Conservation (phyloP, 2,329 filamentous ascomycete species). For the Ophiosphaerella korrae region DNA sequence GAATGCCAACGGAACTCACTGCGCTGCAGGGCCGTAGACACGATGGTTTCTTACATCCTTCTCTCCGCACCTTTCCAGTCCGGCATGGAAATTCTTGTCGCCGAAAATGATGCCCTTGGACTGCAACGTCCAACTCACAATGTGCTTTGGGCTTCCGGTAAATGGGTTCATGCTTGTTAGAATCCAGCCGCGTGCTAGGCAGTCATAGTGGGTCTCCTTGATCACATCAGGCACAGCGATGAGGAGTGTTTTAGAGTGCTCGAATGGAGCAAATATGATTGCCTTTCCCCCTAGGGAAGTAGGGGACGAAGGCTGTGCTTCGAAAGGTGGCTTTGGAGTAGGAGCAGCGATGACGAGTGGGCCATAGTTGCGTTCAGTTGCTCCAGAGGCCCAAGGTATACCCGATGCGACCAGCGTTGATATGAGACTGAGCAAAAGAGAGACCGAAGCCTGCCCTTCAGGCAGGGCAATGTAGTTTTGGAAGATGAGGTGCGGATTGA, state of each 20-base stretch:
- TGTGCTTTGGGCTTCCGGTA: constrained; percentile 23
- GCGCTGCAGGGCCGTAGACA: constrained; percentile 27
- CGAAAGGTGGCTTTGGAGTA: constrained; percentile 4
- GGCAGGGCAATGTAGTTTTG: constrained; percentile 43
- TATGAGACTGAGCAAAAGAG: constrained; percentile 25
- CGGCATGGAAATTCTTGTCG: constrained; percentile 31
- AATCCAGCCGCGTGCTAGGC: constrained; percentile 44
- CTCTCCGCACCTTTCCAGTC: constrained; percentile 14
- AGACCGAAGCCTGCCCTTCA: constrained; percentile 23
- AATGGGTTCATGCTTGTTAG: constrained; percentile 40
- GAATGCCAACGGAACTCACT: not conserved
- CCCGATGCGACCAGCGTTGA: constrained; percentile 32
- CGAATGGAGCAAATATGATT: constrained; percentile 41
- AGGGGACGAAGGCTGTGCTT: not conserved
- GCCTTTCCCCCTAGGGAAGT: constrained; percentile 23
- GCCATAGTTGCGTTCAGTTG: constrained; percentile 37
- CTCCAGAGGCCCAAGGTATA: constrained; percentile 40
- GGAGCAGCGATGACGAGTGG: constrained; percentile 34
- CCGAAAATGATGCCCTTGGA: constrained; percentile 50
- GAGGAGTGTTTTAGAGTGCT: constrained; percentile 35
- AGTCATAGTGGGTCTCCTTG: constrained; percentile 22
- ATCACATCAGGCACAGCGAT: constrained; percentile 38
- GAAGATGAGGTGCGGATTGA: constrained; percentile 42
- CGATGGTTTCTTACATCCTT: constrained; percentile 24
- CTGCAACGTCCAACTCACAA: constrained; percentile 47